Percentiles rank a stretch among this genome's conserved stretches.
Conservation (phyloP, 106 monocot genomes). For the Amphibolis antarctica region DNA sequence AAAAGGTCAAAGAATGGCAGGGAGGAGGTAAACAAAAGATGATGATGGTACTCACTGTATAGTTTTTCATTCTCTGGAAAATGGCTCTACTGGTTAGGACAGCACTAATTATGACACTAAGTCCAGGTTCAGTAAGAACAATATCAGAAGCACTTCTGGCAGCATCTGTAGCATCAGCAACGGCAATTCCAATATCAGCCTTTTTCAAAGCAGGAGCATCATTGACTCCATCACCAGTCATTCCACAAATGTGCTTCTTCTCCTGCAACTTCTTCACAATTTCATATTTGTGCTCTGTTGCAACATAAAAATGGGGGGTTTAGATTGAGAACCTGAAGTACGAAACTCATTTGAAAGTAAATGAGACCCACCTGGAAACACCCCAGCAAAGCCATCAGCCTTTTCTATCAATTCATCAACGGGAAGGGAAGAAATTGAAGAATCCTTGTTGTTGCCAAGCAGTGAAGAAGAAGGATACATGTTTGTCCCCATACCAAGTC, state of each 20-base stretch:
- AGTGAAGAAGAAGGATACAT: constrained; percentile 55
- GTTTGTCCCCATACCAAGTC: constrained; percentile 52
- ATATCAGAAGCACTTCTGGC: constrained; percentile 94
- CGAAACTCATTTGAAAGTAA: not conserved
- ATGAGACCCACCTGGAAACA: constrained; percentile 29
- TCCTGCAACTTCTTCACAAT: constrained; percentile 97
- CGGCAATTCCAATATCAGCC: constrained; percentile 99
- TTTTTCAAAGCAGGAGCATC: constrained; percentile 96
- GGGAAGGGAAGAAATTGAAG: constrained; percentile 31
- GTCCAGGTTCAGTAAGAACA: constrained; percentile 90
- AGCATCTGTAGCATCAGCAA: constrained; percentile 97
- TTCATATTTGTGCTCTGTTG: constrained; percentile 91
- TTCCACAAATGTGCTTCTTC: constrained; percentile 91
- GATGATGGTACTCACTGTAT: constrained; percentile 42
- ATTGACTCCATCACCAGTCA: constrained; percentile 98
- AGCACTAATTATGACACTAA: constrained; percentile 96
- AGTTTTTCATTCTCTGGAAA: constrained; percentile 99
- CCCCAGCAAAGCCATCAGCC: constrained; percentile 54
- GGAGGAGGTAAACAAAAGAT: not conserved
- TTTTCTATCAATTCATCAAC: constrained; percentile 52
- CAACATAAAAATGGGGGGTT: not conserved
- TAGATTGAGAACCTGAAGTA: not conserved
- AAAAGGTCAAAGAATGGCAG: not conserved
- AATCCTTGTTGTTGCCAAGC: constrained; percentile 43
- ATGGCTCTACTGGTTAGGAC: constrained; percentile 94